Base-by-base conservation (phyloP, 176 grass and related monocot species). In the Bothriochloa decipiens region DNA sequence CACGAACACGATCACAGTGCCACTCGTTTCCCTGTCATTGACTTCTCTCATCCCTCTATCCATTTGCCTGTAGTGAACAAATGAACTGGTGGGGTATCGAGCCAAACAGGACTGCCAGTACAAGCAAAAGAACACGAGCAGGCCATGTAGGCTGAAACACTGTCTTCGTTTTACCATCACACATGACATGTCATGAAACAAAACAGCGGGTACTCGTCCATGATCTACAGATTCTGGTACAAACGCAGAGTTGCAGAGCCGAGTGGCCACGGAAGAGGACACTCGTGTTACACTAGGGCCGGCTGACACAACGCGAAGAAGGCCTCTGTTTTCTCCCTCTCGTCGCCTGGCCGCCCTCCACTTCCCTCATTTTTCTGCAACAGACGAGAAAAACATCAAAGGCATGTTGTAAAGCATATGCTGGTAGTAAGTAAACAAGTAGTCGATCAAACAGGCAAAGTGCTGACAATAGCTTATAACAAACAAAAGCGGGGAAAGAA, bases 321-420 rank as follows among this genome's bases (percentile, higher is more conserved):
- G 73, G 80, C 23, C 47, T 78, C 71, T 37, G 68, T 17, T 67
- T 22, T 83, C 67, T 6, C 47, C 88, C 45, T 32, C 71, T 68
- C 23, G 58, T 47, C 2, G 61, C 85, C 26, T 45, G 40, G 72
- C 50, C 17, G 68, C 39, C 13, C 33, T 33, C 26, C 23, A 63
- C 22, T 75, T 25, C 13, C 62, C 80, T 87, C 69, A 75, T 3
- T 87, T 87, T 62, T 90, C 89, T 90, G 89, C 3, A 63, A 32
- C 37, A 80, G 13, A 61, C 0, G 6, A 2, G 0, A 27, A 39
- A 47, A 28, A 29, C 11, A 45, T 45, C 43, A 13, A 40, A 26
- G n/a, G 41, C 71, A 25, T 49, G 27, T 23, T 22, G 7, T 42
- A 2, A 2, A 26, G 5, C 28, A 8, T 35, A 26, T 4, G 36